phyloP scores from a whole-genome alignment of 352 stramenopile species.

The Phytophthora sp. region DNA sequence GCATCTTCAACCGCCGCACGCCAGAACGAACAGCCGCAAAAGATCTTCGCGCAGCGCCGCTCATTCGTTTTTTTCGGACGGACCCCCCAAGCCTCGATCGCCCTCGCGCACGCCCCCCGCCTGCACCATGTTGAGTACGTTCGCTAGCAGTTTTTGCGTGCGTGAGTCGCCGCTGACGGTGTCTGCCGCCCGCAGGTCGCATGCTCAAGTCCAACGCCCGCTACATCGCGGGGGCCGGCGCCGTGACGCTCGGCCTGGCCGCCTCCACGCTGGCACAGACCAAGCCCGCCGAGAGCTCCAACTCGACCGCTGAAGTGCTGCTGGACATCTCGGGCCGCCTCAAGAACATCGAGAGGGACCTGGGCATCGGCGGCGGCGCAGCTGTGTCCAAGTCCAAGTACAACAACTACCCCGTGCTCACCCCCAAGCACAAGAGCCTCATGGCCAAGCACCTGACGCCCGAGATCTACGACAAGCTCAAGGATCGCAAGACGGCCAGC shows the following conservation, averaged over 20 bases:
- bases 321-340: slow-evolving; percentile 72
- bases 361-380: slow-evolving; percentile 47
- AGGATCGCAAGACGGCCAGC: slow-evolving; percentile 59
- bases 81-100: not conserved
- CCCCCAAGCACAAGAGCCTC: slow-evolving; percentile 71
- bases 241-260: slow-evolving; percentile 61
- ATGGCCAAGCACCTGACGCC: slow-evolving; percentile 82
- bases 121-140: slow-evolving; percentile 42
- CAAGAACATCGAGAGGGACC: slow-evolving; percentile 66
- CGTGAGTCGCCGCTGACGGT: not conserved
- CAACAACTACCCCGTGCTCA: slow-evolving; percentile 83
- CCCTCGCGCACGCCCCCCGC: not conserved
- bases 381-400: slow-evolving; percentile 38
- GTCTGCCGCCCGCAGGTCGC: slow-evolving; percentile 33
- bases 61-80: slow-evolving; percentile 31
- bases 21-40: too few species aligned
- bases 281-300: slow-evolving; percentile 52
- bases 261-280: slow-evolving; percentile 47
- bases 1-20: slow-evolving; percentile 29
- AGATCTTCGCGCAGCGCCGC: slow-evolving; percentile 2
- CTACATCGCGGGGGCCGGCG: slow-evolving; percentile 58
- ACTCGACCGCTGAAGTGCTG: slow-evolving; percentile 57
- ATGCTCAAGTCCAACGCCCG: slow-evolving; percentile 63
- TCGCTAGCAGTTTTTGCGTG: not conserved
- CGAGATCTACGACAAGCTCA: slow-evolving; percentile 76